Percentiles rank a stretch among this genome's conserved stretches.
Evolutionary conservation across 345 rosid genomes (phyloP).

Genomic region (Eucalyptus sideroxylon): DNA sequence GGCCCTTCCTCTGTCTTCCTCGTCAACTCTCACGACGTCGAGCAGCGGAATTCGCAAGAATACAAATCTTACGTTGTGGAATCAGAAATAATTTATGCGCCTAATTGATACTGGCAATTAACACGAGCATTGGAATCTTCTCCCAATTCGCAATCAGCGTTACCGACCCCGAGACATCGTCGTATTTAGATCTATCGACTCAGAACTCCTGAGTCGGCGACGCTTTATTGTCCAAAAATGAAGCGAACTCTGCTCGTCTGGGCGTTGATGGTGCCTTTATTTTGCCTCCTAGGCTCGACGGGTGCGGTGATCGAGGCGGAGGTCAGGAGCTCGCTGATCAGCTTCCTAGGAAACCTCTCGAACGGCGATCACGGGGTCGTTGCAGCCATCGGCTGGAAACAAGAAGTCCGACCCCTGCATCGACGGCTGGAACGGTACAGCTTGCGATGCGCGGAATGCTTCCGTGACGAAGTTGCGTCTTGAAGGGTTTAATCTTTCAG

Average conservation of each 20-base stretch:
- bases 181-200: background rate
- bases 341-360: background rate
- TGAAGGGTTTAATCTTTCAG: constrained; percentile 13
- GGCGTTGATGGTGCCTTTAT: background rate
- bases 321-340: background rate
- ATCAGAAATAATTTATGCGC: background rate
- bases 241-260: background rate
- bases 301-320: background rate
- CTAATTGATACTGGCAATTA: background rate
- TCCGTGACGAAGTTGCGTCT: constrained; percentile 11
- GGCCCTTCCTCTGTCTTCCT: background rate
- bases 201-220: background rate
- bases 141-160: background rate
- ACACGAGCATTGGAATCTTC: background rate
- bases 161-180: background rate
- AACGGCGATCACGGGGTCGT: background rate
- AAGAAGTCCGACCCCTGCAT: constrained; percentile 34
- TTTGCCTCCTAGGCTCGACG: background rate
- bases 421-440: constrained; percentile 13
- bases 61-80: background rate
- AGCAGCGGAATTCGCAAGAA: background rate
- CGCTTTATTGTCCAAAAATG: background rate
- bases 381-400: constrained; percentile 1
- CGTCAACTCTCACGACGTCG: background rate
- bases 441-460: constrained; percentile 4